Base-by-base conservation (phyloP, 169 alveolate species). In the Cryptosporidium ubiquitum region DNA sequence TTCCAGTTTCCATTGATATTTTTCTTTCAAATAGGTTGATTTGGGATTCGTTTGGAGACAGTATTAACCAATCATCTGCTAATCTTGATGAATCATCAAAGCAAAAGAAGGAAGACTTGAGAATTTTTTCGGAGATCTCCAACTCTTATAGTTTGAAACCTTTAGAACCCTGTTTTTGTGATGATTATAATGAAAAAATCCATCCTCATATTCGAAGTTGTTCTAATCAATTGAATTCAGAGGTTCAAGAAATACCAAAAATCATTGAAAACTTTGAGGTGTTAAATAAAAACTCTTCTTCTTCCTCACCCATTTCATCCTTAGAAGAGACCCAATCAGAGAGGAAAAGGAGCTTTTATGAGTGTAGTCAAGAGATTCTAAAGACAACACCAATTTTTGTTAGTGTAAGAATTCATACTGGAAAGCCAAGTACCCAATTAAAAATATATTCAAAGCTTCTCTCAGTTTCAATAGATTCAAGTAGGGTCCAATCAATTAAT, bases 401-500 rank as follows among this genome's bases (percentile, higher is more conserved):
- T 16, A 73, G 51, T 26, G 18, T 73, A 35, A 3, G 71, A 16
- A 73, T 73, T 23, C 35, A 23, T 9, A 51, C 52, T 6, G 70
- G 18, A 33, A 73, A 49, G 10, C 26, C 57, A 20, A 73, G 68
- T 40, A 52, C 51, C 29, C 51, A 73, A 51, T 14, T 73, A 35
- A 73, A 51, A 29, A 52, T 73, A 29, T 73, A 73, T 57, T 31
- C 52, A 12, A 52, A 40, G 2, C 42, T 61, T 2, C 3, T 73
- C 4, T 31, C 52, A 31, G 31, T 73, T n/a, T 73, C 85, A 20
- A 73, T 73, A 29, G 85, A 73, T 57, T 55, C 71, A 6, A 31
- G 35, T 57, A 51, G 85, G 35, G 85, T 73, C n/a, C 69, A 55
- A 57, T 51, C 58, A 73, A 73, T 73, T 26, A 73, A 73, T 39